Base-by-base conservation (phyloP, 2,329 filamentous ascomycete species). In the Pseudocercospora ulei region DNA sequence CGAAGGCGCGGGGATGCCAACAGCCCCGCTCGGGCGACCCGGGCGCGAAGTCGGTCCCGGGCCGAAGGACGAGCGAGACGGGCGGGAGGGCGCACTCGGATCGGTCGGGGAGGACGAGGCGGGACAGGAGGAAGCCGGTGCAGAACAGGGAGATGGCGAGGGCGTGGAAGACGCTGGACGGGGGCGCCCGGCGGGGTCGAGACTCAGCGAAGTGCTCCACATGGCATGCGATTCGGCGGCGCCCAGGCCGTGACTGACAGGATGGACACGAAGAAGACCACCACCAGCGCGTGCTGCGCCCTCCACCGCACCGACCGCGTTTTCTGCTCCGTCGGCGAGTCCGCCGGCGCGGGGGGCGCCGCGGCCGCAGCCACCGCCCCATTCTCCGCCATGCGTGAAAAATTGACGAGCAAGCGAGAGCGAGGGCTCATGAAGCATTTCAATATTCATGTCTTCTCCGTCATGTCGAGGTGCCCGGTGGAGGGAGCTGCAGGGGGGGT, bases 1-100 rank as follows among this genome's bases (percentile, higher is more conserved):
- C 76, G 58, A 96, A 98, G 1, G 78, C 83, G 65, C 85, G 93
- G 20, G 86, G 84, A 60, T 96, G 86, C 90, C 90, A 98, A 70
- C 90, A 98, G 49, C 90, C 90, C 41, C 71, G 68, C 13, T 74
- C 60, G 13, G 62, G 49, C 17, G 63, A 61, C 24, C 65, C 64
- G 1, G 63, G 51, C 11, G 50, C 54, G 42, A 65, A 61, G 12
- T 27, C 28, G 45, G 19, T 50, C 55, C 18, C 33, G 22, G 50
- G n/a, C n/a, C n/a, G n/a, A n/a, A n/a, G 43, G 13, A 37, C 38
- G 12, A 57, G 47, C 14, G 49, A 47, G 42, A 82, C 73, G 3
- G 90, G 88, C 34, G 82, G 76, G 40, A 81, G 71, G 34, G 78
- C 78, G 62, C 86, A 82, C 59, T 81, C 79, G 52, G 80, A 80